Base-by-base conservation (phyloP, 2,329 filamentous ascomycete genomes). In the Ceratocystis albifundus region DNA sequence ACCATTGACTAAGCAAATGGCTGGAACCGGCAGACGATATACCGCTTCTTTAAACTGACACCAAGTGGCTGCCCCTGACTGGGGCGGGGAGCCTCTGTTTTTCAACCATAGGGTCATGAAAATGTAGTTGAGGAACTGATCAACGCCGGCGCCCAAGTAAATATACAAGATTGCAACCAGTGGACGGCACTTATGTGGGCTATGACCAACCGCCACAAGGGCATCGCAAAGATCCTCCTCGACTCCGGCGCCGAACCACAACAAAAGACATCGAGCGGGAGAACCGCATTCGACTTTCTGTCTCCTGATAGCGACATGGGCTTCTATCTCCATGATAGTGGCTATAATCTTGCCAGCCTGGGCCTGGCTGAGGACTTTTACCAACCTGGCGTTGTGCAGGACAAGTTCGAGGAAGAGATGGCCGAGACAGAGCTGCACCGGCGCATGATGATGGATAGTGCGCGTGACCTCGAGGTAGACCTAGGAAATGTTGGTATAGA, bases 111-210 rank as follows among this genome's bases (percentile, higher is more conserved):
- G 88, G 89, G 94, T 48, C 94, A 99, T 74, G 89, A 95, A 75
- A 83, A 87, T 61, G 92, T 96, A 3, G 94, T 97, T 28, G 83
- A 88, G 68, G 85, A 88, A 46, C 82, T 99, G 64, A 84, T 99
- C 64, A 84, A 90, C 68, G 90, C 90, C 8, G 92, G 93, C 28
- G 93, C 88, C 48, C 84, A 90, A 71, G 91, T 97, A 64, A 91
- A 99, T 77, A 88, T 88, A 72, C 93, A 97, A 76, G 94, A 99
- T 74, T 89, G 88, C 69, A 97, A 97, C 74, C 88, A 95, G 73
- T 99, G 94, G 94, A 97, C 90, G 72, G 89, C 94, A 15, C 80
- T 99, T 69, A 99, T 99, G 92, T 99, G 94, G 94, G 93, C 94
- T 62, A 97, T 97, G 90, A 99, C 94, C 66, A 99, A 99, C 75